phyloP scores from a whole-genome alignment of 768 basidiomycete genomes.

The Vararia minispora region DNA sequence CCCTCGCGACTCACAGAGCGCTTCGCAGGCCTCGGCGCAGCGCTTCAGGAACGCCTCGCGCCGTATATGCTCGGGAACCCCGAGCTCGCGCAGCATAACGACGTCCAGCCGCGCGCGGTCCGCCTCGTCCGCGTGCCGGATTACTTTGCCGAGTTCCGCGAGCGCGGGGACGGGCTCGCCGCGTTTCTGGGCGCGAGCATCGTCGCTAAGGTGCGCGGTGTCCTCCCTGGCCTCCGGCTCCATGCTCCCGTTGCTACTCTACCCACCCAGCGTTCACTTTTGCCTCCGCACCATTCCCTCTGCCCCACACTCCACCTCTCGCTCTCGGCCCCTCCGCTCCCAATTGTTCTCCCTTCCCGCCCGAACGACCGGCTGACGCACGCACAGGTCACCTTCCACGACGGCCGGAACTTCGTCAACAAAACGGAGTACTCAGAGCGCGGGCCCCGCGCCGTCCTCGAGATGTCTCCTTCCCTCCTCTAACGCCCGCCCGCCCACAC shows the following conservation, averaged over 20 bases:
- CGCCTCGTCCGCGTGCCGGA: constrained; percentile 66
- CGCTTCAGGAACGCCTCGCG: constrained; percentile 61
- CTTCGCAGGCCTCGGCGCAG: constrained; percentile 26
- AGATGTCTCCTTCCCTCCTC: constrained; percentile 64
- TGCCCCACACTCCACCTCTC: constrained; percentile 3
- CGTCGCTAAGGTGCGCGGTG: constrained; percentile 57
- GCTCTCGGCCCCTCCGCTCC: too few relatives aligned
- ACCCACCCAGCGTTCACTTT: too few relatives aligned
- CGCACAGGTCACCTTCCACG: constrained; percentile 61
- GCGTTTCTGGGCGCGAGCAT: constrained; percentile 78
- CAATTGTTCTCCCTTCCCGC: not conserved
- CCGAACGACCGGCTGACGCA: constrained; percentile 2
- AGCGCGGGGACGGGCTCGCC: constrained; percentile 71
- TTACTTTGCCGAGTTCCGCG: constrained; percentile 85
- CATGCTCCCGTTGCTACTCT: too few relatives aligned
- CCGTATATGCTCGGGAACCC: constrained; percentile 48
- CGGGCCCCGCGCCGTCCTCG: constrained; percentile 68
- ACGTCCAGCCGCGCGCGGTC: constrained; percentile 58
- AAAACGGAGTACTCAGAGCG: constrained; percentile 66
- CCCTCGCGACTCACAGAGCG: not conserved
- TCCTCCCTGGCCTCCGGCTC: too few relatives aligned
- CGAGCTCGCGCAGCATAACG: constrained; percentile 50
- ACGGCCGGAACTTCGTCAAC: constrained; percentile 65
- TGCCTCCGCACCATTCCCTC: not conserved
- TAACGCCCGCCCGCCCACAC: too few relatives aligned